Percentiles rank a stretch among this genome's conserved stretches.
phyloP scores from a whole-genome alignment of 2,329 filamentous ascomycete species.

The Orbilia brochopaga region DNA sequence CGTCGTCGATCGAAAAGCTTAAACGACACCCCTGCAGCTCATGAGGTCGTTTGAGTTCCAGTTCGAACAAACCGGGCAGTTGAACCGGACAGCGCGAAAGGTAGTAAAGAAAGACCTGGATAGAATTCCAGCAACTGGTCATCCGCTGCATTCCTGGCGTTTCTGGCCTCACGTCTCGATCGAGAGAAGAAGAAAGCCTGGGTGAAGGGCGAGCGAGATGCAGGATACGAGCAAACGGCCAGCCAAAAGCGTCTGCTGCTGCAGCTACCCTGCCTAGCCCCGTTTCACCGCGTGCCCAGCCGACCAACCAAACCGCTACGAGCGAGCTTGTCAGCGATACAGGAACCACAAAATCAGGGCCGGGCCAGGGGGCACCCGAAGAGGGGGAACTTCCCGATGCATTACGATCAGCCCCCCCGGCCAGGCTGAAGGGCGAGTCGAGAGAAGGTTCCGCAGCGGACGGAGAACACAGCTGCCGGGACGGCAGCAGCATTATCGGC shows the following conservation, averaged over 20 bases:
- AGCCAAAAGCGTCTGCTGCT: conserved; percentile 14
- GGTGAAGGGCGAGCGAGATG: too few relatives aligned
- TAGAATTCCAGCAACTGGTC: neutral
- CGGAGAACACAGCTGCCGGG: conserved; percentile 5
- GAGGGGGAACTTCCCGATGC: conserved; percentile 28
- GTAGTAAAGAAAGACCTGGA: neutral
- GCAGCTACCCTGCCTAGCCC: conserved; percentile 6
- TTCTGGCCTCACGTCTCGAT: too few relatives aligned
- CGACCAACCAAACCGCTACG: neutral
- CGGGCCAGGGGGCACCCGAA: conserved; percentile 10
- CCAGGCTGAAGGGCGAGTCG: neutral
- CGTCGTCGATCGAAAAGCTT: too few relatives aligned
- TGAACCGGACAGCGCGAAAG: too few relatives aligned
- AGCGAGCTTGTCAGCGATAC: neutral
- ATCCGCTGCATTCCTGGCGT: neutral
- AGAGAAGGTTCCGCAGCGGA: neutral
- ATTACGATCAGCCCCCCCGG: conserved; percentile 24
- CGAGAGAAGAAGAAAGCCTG: too few relatives aligned
- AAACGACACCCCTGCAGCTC: too few relatives aligned
- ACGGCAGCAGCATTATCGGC: too few relatives aligned
- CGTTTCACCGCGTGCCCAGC: conserved; percentile 1
- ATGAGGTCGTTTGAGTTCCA: too few relatives aligned
- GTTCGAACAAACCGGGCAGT: too few relatives aligned
- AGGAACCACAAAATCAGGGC: neutral
- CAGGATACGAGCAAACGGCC: neutral